These are phyloP conservation scores for Populus alba DNA, from an alignment of 345 rosid genomes.

Conservation along the genomic window DNA sequence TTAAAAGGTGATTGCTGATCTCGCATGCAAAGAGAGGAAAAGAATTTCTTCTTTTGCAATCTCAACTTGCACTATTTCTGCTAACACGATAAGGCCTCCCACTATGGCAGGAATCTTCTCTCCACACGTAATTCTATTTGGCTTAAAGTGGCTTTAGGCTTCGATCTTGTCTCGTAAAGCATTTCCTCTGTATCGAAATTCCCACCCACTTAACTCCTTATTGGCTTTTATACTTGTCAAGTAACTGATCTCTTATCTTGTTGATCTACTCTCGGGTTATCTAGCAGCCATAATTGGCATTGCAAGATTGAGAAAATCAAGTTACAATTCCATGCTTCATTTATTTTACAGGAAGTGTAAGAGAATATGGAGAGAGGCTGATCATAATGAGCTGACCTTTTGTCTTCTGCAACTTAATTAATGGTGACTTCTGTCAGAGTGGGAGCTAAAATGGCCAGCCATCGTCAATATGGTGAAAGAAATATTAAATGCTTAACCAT, in stretches of 20 bases:
- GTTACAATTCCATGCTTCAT: neutral
- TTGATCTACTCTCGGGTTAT: neutral
- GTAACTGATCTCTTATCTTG: neutral
- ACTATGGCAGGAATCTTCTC: constrained; percentile 20
- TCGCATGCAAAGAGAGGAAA: constrained; percentile 1
- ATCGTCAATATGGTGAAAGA: neutral
- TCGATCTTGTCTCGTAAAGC: constrained; percentile 16
- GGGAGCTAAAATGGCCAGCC: neutral
- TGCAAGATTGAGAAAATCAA: neutral
- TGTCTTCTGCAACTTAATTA: neutral
- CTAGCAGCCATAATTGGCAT: neutral
- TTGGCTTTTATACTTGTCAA: neutral
- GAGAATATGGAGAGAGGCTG: neutral
- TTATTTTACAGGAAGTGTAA: neutral
- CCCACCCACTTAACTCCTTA: neutral
- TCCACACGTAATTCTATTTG: constrained; percentile 14
- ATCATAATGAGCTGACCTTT: neutral
- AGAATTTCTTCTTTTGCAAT: constrained; percentile 5
- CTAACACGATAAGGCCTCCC: constrained; percentile 20
- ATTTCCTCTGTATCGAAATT: constrained; percentile 5
- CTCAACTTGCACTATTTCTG: constrained; percentile 16
- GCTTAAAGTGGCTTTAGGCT: constrained; percentile 3
- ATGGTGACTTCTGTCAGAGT: neutral
- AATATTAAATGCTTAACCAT: neutral
- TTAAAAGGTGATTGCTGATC: constrained; percentile 10